Evolutionary conservation across 768 basidiomycete genomes (phyloP).

Genomic region (Naganishia randhawae): DNA sequence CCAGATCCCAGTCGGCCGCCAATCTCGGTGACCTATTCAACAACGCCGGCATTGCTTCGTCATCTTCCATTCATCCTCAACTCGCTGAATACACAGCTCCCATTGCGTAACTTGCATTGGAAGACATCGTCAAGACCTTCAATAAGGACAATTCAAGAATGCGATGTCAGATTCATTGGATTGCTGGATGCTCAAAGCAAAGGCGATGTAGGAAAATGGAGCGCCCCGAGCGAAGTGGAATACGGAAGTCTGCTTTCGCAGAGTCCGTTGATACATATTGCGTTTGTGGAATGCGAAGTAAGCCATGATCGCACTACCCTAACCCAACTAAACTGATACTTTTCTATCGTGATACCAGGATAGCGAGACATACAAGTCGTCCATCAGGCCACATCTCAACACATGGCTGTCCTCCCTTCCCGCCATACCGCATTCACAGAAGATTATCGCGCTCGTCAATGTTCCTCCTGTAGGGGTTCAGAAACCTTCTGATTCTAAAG

Average conservation of each 20-base stretch:
- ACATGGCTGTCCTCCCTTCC: conserved; percentile 70
- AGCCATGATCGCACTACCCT: conserved; percentile 36
- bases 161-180: conserved; percentile 68
- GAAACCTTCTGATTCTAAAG: conserved; percentile 11
- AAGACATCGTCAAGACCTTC: conserved; percentile 67
- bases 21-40: conserved; percentile 22
- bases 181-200: conserved; percentile 51
- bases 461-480: conserved; percentile 52
- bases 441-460: conserved; percentile 75
- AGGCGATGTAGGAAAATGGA: conserved; percentile 59
- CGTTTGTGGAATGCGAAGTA: conserved; percentile 84
- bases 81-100: conserved; percentile 53
- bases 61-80: conserved; percentile 26
- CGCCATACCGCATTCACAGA: conserved; percentile 28
- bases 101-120: conserved; percentile 90
- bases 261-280: conserved; percentile 79
- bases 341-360: conserved; percentile 52
- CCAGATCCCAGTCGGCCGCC: conserved; percentile 11
- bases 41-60: neutral
- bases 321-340: conserved; percentile 18
- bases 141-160: conserved; percentile 80
- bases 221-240: conserved; percentile 15
- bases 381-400: conserved; percentile 78
- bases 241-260: conserved; percentile 65
- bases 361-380: conserved; percentile 70